A percentile compares a stretch with the other conserved stretches of the same genome.
phyloP scores from a whole-genome alignment of 257 asterid species.

The Verbascum thapsus region DNA sequence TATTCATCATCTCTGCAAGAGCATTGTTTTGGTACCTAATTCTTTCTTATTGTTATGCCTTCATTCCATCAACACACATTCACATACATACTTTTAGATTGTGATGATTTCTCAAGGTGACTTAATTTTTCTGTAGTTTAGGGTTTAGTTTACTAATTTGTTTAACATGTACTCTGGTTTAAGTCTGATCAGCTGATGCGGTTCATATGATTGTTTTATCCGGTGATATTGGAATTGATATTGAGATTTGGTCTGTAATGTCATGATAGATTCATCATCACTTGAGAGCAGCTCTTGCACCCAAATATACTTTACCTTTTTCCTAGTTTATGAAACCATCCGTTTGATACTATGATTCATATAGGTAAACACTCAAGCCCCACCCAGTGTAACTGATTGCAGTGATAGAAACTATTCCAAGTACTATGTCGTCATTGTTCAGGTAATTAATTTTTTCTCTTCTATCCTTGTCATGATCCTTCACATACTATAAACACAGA shows the following conservation, averaged over 20 bases:
- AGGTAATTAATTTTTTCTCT: conserved; percentile 47
- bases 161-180: background rate
- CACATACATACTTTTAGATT: background rate
- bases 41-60: background rate
- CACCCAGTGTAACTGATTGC: conserved; percentile 74
- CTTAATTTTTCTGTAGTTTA: conserved; percentile 3
- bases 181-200: no score
- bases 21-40: conserved; percentile 83
- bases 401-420: conserved; percentile 75
- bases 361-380: conserved; percentile 94
- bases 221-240: no score
- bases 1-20: conserved; percentile 91
- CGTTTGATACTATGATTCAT: conserved; percentile 19
- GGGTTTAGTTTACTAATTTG: conserved; percentile 11
- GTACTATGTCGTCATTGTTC: conserved; percentile 82
- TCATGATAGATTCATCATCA: conserved; percentile 14
- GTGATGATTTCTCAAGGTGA: background rate
- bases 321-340: conserved; percentile 20
- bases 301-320: conserved; percentile 3
- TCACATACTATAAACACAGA: conserved; percentile 1
- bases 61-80: background rate
- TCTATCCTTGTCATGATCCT: background rate
- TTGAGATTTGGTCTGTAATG: background rate
- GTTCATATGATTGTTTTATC: no score
- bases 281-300: conserved; percentile 13